phyloP scores from a whole-genome alignment of 805 yeast species.

The Brettanomyces anomalus region DNA sequence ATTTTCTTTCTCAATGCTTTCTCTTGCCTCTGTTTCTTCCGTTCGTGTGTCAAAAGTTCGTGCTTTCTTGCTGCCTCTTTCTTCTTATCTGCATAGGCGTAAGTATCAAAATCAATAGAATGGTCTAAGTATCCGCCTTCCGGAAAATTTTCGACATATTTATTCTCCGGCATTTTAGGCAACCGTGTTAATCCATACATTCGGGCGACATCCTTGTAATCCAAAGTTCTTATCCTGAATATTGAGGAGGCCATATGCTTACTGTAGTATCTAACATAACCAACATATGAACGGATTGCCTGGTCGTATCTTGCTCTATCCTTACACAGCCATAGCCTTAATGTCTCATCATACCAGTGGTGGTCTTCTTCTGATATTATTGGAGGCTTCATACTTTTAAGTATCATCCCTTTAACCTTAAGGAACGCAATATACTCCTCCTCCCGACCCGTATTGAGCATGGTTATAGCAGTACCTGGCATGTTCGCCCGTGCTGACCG shows the following conservation, averaged over 20 bases:
- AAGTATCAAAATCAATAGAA: conserved; percentile 58
- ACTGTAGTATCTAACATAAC: conserved; percentile 72
- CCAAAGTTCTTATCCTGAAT: conserved; percentile 64
- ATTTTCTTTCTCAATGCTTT: conserved; percentile 36
- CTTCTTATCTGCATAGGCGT: conserved; percentile 51
- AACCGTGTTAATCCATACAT: conserved; percentile 74
- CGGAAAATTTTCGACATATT: conserved; percentile 44
- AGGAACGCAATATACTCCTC: conserved; percentile 75
- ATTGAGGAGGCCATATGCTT: conserved; percentile 87
- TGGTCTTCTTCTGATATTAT: conserved; percentile 9
- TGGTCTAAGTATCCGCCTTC: conserved; percentile 67
- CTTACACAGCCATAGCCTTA: conserved; percentile 47
- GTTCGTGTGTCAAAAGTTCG: conserved; percentile 40
- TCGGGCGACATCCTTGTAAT: conserved; percentile 62
- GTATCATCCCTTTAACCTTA: conserved; percentile 54
- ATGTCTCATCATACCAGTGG: conserved; percentile 22
- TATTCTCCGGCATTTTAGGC: conserved; percentile 92
- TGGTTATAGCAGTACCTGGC: conserved; percentile 67
- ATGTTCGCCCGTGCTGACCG: conserved; percentile 91
- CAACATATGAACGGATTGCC: conserved; percentile 73
- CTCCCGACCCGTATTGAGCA: conserved; percentile 70
- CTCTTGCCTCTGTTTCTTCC: conserved; percentile 26
- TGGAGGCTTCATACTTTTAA: conserved; percentile 32
- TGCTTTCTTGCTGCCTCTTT: conserved; percentile 57
- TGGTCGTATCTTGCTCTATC: conserved; percentile 80